Evolutionary conservation across 2,329 filamentous ascomycete species (phyloP), one percentile per base, ranked within the genome.

Genomic region (Cordyceps cateniannulata): DNA sequence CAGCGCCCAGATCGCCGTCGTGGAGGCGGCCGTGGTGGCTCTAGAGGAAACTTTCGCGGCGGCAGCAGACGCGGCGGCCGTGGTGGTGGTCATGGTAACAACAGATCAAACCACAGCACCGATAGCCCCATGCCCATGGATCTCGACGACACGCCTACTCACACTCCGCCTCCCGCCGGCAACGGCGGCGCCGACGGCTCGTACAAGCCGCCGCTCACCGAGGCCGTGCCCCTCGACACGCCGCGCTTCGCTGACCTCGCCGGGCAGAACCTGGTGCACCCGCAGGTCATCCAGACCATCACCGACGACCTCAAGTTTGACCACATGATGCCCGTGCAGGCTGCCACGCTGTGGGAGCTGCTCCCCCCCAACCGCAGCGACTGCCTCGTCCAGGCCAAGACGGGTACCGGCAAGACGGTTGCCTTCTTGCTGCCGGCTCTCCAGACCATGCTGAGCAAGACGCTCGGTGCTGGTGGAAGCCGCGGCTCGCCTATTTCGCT

Each of bases 401-500:
- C 91, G 1, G 91, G 91, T 65, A 96, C 91, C 0, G 91, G 91
- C 67, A 96, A 96, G 76, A 96, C 91, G 0, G 74, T 95, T 60
- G 91, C 88, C 52, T 96, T 96, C 75, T 79, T 96, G 40, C 77
- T 95, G 3, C 91, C 91, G n/a, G 82, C 90, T n/a, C 76, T 96
- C 40, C 89, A 95, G 71, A 89, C 84, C 62, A 87, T 95, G 68
- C 78, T 93, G 66, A 75, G 73, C 54, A 72, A 71, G 61, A 72
- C 72, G 59, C 49, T 45, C 12, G 63, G 66, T 25, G 65, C 67
- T 12, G 62, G 64, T 9, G 72, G 63, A 25, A 69, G 67, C 16
- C 61, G 64, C 10, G 72, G 63, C 32, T 70, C 68, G 63, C 79
- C 72, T 69, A 77, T 88, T 38, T 81, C 83, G 16, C 76, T 86